A percentile compares a stretch with the other conserved stretches of the same genome.
These are phyloP conservation scores for Trametes cubensis DNA, from an alignment of 768 basidiomycete species.

Conservation along the genomic window DNA sequence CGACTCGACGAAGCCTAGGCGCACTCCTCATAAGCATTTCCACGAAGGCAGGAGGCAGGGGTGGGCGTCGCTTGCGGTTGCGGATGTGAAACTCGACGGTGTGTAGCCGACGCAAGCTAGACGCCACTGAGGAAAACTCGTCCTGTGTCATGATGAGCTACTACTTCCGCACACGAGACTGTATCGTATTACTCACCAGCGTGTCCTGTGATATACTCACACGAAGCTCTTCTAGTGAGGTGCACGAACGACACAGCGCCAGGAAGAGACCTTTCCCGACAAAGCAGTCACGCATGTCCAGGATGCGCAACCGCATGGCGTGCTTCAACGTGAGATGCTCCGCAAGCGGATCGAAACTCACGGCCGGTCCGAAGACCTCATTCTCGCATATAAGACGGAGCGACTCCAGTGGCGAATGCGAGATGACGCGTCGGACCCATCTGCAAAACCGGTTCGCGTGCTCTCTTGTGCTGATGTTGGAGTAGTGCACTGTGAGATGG, in stretches of 20 bases:
- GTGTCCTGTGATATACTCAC: constrained; percentile 36
- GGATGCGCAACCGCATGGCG: constrained; percentile 34
- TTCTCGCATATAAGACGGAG: constrained; percentile 36
- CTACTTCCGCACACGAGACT: not conserved
- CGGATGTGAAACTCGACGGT: constrained; percentile 3
- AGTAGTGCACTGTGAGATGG: constrained; percentile 36
- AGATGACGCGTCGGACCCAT: constrained; percentile 45
- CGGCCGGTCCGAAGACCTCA: constrained; percentile 30
- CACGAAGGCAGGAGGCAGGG: not conserved
- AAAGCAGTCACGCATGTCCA: constrained; percentile 37
- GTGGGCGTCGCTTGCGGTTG: not conserved
- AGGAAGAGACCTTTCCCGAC: constrained; percentile 35
- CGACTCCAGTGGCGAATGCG: constrained; percentile 38
- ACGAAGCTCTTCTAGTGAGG: constrained; percentile 40
- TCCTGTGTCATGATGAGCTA: not conserved
- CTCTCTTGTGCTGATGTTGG: constrained; percentile 21
- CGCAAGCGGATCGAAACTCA: constrained; percentile 40
- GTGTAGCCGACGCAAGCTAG: not conserved
- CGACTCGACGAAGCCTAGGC: constrained; percentile 12
- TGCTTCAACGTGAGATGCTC: constrained; percentile 44
- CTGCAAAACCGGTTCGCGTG: constrained; percentile 40
- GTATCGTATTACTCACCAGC: constrained; percentile 42
- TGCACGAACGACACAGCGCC: constrained; percentile 37
- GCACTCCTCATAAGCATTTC: not conserved
- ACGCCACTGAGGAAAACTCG: not conserved